phyloP scores from a whole-genome alignment of 306 rosid species.

The Canavalia ensiformis region DNA sequence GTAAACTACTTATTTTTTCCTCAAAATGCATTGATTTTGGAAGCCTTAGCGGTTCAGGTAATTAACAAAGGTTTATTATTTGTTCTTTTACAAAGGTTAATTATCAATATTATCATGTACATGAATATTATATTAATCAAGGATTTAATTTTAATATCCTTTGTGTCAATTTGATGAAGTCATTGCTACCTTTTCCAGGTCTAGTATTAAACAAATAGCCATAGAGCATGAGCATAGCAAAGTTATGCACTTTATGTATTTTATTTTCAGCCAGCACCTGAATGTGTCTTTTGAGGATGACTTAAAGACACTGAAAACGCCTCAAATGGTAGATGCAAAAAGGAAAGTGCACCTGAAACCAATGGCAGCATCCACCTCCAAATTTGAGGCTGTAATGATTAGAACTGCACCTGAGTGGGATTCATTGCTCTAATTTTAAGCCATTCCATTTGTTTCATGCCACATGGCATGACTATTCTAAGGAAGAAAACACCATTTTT shows the following conservation, averaged over 20 bases:
- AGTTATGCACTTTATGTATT: slow-evolving; percentile 57
- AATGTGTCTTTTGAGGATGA: slow-evolving; percentile 68
- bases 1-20: slow-evolving; percentile 39
- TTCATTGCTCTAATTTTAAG: slow-evolving; percentile 58
- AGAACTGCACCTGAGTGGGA: slow-evolving; percentile 43
- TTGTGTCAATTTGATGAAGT: slow-evolving; percentile 56
- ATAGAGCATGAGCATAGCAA: slow-evolving; percentile 47
- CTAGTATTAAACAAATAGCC: slow-evolving; percentile 55
- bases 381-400: slow-evolving; percentile 49
- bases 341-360: slow-evolving; percentile 35
- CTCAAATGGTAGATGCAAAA: slow-evolving; percentile 43
- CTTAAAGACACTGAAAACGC: slow-evolving; percentile 58
- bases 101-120: slow-evolving; percentile 64
- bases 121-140: slow-evolving; percentile 45
- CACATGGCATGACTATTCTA: slow-evolving; percentile 39
- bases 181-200: slow-evolving; percentile 61
- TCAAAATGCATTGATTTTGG: slow-evolving; percentile 38
- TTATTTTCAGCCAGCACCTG: slow-evolving; percentile 49
- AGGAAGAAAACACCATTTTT: slow-evolving; percentile 18
- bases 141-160: slow-evolving; percentile 53
- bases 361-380: slow-evolving; percentile 43
- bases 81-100: slow-evolving; percentile 35
- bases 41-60: slow-evolving; percentile 48
- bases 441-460: slow-evolving; percentile 48
- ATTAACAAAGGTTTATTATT: slow-evolving; percentile 25